Evolutionary conservation across 768 basidiomycete genomes (phyloP), one percentile per base, ranked within the genome.

Genomic region (Porpolomopsis calyptriformis): DNA sequence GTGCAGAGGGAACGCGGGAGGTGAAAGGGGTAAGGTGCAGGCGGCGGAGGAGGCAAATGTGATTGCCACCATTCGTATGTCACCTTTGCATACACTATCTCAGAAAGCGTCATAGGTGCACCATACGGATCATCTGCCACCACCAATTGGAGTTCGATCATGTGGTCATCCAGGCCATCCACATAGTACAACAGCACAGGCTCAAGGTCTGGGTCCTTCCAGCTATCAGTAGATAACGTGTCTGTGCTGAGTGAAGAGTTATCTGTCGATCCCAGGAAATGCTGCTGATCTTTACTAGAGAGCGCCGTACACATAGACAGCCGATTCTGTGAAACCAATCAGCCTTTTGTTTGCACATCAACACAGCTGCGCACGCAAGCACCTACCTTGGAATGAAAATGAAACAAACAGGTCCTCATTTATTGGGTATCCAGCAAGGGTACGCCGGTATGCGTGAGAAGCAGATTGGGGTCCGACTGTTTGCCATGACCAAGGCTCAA

Each of bases 101-200:
- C 7, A 7, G 16, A 16, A 6, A 39, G 22, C 16, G 37, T 39
- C 37, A 39, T 39, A 6, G 10, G 8, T 14, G 29, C 29, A 39
- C 6, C 7, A 10, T 39, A 22, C 8, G 37, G 37, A 22, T 39
- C 37, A 16, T 7, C 7, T 16, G 22, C 16, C 16, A 16, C 7
- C 8, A 16, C 6, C 37, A 39, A 39, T 10, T 16, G 37, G 7
- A 39, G 16, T 22, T 39, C 37, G 8, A 39, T 22, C n/a, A 16
- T 39, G 22, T 39, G 37, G 22, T 39, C 37, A 22, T 39, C 37
- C 37, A 39, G 37, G 37, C 37, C 37, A 16, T 39, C 37, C n/a
- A 39, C 16, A 16, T 16, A 7, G 37, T 39, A 39, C 7, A 39
- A 10, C 7, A 39, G 37, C 37, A 39, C 37, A 6, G 37, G 37